Conservation (phyloP, 2,329 filamentous ascomycete species). For the Colletotrichum sp. region DNA sequence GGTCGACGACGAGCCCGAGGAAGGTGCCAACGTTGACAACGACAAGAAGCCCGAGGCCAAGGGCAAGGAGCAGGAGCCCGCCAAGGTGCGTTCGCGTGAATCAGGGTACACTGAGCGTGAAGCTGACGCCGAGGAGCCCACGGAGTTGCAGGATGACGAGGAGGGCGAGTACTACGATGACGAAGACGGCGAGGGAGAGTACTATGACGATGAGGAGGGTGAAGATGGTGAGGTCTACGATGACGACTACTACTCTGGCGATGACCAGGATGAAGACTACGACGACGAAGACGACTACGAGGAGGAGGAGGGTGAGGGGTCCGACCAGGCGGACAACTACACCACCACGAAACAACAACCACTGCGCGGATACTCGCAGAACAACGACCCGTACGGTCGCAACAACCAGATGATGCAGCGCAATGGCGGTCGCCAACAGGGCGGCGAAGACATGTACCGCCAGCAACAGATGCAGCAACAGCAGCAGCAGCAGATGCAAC, state of each 20-base stretch:
- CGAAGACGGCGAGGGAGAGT: background rate
- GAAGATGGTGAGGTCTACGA: constrained; percentile 9
- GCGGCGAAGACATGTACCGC: constrained; percentile 12
- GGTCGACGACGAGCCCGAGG: background rate
- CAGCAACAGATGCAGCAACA: constrained; percentile 26
- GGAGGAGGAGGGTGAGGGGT: constrained; percentile 6
- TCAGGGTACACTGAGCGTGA: background rate
- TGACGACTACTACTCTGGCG: constrained; percentile 22
- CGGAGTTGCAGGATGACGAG: background rate
- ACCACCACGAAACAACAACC: background rate
- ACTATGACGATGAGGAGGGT: constrained; percentile 11
- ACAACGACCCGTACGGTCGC: background rate
- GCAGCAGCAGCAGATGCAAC: constrained; percentile 27
- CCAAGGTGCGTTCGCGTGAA: constrained; percentile 6
- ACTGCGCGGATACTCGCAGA: background rate
- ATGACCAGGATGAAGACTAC: constrained; percentile 23
- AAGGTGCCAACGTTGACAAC: background rate
- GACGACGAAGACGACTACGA: constrained; percentile 26
- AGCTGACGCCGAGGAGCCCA: constrained; percentile 5
- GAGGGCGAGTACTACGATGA: constrained; percentile 19
- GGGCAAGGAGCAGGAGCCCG: constrained; percentile 10
- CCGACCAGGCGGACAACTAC: constrained; percentile 14
- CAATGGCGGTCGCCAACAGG: constrained; percentile 3
- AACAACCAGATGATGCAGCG: constrained; percentile 9
- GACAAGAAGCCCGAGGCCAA: constrained; percentile 15